Evolutionary conservation across 2,329 filamentous ascomycete genomes (phyloP).

Genomic region (Pezicula carpinea): DNA sequence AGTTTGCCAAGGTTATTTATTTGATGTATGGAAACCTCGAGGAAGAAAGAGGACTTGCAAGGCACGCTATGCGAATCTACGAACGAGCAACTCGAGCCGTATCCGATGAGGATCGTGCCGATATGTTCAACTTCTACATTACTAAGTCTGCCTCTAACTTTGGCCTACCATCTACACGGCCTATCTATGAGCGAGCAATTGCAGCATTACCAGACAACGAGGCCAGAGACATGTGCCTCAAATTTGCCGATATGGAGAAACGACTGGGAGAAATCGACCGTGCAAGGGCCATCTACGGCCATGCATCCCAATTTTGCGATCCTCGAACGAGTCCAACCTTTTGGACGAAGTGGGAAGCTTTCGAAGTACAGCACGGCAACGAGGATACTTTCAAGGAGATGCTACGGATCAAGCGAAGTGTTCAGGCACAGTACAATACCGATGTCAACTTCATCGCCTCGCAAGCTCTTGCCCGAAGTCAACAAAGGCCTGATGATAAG

Average conservation of each 20-base stretch:
- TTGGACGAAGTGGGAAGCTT: conserved; percentile 95
- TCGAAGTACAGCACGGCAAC: conserved; percentile 97
- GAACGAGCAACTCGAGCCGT: conserved; percentile 94
- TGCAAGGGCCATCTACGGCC: conserved; percentile 90
- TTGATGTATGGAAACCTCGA: conserved; percentile 98
- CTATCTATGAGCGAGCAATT: conserved; percentile 96
- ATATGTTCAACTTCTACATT: conserved; percentile 99
- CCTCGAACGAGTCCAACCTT: conserved; percentile 84
- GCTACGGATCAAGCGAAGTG: conserved; percentile 94
- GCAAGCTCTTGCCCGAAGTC: conserved; percentile 81
- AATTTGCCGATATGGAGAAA: conserved; percentile 96
- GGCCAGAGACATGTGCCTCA: conserved; percentile 96
- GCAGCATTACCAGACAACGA: conserved; percentile 88
- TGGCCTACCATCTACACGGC: conserved; percentile 85
- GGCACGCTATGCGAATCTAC: conserved; percentile 98
- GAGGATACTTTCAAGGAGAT: conserved; percentile 99
- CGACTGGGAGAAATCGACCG: conserved; percentile 90
- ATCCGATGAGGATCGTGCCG: conserved; percentile 85
- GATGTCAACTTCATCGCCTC: conserved; percentile 98
- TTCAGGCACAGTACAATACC: conserved; percentile 97
- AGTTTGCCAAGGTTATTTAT: conserved; percentile 93
- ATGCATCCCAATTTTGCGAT: conserved; percentile 96
- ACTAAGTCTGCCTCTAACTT: conserved; percentile 98
- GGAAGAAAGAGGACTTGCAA: conserved; percentile 87
- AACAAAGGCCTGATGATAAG: conserved; percentile 47